phyloP scores from a whole-genome alignment of 2,329 filamentous ascomycete genomes.

The Dactylellina sp. region DNA sequence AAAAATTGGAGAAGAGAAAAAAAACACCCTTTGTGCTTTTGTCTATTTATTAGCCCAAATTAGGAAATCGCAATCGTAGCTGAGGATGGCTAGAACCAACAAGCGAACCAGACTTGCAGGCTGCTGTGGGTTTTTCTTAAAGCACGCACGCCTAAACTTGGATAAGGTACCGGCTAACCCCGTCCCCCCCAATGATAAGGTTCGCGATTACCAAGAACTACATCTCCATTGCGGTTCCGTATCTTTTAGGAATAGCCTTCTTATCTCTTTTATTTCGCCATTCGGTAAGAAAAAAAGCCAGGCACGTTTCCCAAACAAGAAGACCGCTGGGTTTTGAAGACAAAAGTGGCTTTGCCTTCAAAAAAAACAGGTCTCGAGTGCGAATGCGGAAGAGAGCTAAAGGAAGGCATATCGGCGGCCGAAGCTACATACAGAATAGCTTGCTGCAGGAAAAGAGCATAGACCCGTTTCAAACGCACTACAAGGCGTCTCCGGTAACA shows the following conservation, averaged over 20 bases:
- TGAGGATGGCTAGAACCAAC: constrained; percentile 11
- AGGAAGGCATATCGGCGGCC: not conserved
- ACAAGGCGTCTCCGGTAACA: not conserved
- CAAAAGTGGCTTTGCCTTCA: not conserved
- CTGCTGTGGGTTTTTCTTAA: constrained; percentile 3
- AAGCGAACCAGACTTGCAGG: constrained; percentile 15
- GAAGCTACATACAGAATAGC: not conserved
- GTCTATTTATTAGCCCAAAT: constrained; percentile 20
- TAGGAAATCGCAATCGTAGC: constrained; percentile 39
- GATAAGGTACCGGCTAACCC: constrained; percentile 29
- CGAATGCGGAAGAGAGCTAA: not conserved
- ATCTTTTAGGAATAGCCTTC: constrained; percentile 18
- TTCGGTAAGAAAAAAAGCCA: constrained; percentile 1
- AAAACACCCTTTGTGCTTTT: not conserved
- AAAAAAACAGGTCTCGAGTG: not conserved
- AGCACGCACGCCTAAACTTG: not conserved
- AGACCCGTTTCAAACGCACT: not conserved
- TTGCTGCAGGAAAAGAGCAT: not conserved
- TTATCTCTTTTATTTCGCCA: constrained; percentile 27
- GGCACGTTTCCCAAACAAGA: constrained; percentile 31
- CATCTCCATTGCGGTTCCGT: not conserved
- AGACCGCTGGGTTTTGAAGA: not conserved
- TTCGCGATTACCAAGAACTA: constrained; percentile 33
- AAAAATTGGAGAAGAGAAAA: too few species aligned
- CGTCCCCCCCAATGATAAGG: constrained; percentile 30